phyloP scores from a whole-genome alignment of 306 rosid species.

The Lathyrus tuberosus region DNA sequence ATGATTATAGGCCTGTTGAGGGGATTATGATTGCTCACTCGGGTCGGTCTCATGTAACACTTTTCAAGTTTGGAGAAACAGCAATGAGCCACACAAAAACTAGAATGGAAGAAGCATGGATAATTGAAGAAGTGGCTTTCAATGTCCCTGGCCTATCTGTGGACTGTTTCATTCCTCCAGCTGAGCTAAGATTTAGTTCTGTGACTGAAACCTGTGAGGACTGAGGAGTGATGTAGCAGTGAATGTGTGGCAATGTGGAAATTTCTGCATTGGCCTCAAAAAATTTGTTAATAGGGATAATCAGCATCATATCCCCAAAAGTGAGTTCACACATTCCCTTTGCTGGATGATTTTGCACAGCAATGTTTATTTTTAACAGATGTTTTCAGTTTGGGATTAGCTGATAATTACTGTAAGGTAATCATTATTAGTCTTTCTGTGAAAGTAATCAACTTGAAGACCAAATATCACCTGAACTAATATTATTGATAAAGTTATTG shows the following conservation, averaged over 20 bases:
- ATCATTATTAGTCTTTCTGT: conserved; percentile 27
- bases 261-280: conserved; percentile 41
- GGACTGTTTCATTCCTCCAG: conserved; percentile 98
- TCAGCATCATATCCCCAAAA: conserved; percentile 36
- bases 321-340: conserved; percentile 23
- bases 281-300: conserved; percentile 57
- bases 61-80: conserved; percentile 97
- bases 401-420: conserved; percentile 25
- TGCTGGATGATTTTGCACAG: conserved; percentile 43
- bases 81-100: conserved; percentile 99
- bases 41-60: conserved; percentile 89
- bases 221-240: conserved; percentile 31
- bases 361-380: conserved; percentile 41
- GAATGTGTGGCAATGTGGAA: conserved; percentile 53
- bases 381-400: conserved; percentile 40
- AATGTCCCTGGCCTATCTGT: conserved; percentile 91
- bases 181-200: conserved; percentile 86
- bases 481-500: background rate
- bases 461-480: conserved; percentile 31
- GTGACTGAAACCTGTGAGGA: conserved; percentile 75
- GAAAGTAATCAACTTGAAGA: conserved; percentile 43
- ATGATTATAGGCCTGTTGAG: conserved; percentile 84
- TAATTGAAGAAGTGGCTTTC: conserved; percentile 95
- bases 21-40: conserved; percentile 97
- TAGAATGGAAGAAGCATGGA: conserved; percentile 98